These are phyloP conservation scores for Diaporthe eres DNA, from an alignment of 2,329 filamentous ascomycete genomes.

Conservation along the genomic window DNA sequence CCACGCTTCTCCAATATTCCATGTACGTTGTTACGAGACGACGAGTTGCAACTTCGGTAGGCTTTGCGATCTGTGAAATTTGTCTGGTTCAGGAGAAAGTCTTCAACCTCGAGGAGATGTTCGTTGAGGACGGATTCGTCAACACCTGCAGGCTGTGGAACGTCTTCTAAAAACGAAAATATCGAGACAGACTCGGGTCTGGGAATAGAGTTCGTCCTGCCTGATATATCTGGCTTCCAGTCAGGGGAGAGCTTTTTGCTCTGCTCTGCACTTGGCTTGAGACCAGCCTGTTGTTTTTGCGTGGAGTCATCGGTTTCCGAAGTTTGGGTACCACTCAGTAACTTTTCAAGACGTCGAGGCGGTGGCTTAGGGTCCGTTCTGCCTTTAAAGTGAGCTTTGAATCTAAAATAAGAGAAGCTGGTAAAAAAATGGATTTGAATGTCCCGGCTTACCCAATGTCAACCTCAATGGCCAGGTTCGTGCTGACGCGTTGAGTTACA, in stretches of 20 bases:
- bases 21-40: neutral
- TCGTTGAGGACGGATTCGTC: constrained; percentile 2
- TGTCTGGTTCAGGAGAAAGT: neutral
- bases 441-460: neutral
- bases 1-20: neutral
- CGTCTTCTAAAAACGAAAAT: neutral
- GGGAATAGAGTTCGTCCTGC: neutral
- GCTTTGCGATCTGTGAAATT: constrained; percentile 13
- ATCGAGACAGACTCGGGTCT: neutral
- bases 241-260: neutral
- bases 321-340: neutral
- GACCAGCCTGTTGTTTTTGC: neutral
- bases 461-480: neutral
- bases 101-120: constrained; percentile 4
- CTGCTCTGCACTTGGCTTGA: neutral
- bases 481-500: neutral
- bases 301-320: neutral
- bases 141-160: neutral
- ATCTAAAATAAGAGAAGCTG: no score
- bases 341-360: neutral
- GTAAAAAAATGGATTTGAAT: neutral
- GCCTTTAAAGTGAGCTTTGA: neutral
- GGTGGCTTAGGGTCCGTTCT: neutral
- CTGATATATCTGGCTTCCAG: neutral
- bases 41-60: neutral